Evolutionary conservation across 2,329 filamentous ascomycete species (phyloP).

Genomic region (Phialophora verrucosa): DNA sequence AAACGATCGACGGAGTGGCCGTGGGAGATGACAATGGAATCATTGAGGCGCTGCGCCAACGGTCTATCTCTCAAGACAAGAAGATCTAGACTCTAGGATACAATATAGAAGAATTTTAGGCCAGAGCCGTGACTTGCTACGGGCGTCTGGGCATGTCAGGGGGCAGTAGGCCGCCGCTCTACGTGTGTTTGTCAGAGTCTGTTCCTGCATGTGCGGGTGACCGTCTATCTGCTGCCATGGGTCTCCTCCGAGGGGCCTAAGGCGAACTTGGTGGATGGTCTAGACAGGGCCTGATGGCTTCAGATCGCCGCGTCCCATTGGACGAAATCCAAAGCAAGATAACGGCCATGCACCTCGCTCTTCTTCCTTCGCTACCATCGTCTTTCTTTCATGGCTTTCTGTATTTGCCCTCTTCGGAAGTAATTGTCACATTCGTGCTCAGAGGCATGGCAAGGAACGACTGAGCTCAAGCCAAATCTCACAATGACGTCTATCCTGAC

Average conservation of each 20-base stretch:
- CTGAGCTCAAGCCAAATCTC: neutral
- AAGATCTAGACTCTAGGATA: slow-evolving; percentile 6
- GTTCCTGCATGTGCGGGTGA: neutral
- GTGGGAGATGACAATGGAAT: slow-evolving; percentile 20
- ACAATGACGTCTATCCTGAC: slow-evolving; percentile 18
- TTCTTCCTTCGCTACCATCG: neutral
- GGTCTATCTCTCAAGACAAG: slow-evolving; percentile 18
- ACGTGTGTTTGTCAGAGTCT: neutral
- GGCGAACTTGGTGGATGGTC: neutral
- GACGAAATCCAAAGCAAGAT: neutral
- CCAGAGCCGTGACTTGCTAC: neutral
- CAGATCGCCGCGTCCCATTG: neutral
- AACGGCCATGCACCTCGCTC: neutral
- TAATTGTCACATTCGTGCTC: neutral
- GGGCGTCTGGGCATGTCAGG: neutral
- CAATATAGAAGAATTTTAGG: neutral
- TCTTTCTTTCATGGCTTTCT: neutral
- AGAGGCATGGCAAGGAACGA: neutral
- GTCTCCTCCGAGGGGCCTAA: neutral
- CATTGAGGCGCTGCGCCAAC: slow-evolving; percentile 24
- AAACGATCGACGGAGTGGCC: slow-evolving; percentile 20
- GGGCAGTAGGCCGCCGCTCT: neutral
- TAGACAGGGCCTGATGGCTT: neutral
- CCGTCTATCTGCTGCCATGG: neutral
- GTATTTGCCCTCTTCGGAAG: neutral